Evolutionary conservation across 2,329 filamentous ascomycete genomes (phyloP), one percentile per base, ranked within the genome.

Genomic region (Talaromyces piceae): DNA sequence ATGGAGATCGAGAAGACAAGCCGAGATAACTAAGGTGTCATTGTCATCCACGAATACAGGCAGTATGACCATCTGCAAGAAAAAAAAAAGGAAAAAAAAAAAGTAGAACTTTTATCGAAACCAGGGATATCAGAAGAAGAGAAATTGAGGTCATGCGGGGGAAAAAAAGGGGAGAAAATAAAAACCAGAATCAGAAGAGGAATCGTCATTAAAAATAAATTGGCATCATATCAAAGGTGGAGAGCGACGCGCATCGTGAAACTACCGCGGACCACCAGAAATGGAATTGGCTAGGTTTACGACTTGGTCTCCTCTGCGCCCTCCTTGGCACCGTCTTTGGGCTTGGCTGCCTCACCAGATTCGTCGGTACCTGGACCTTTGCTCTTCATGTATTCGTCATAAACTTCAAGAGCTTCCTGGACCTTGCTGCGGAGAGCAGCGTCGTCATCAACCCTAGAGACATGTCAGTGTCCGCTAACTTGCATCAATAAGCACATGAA

Each of bases 351-450:
- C 54, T 77, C 75, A 48, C 53, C 59, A 54, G 65, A 49, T 51
- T 66, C 57, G 55, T 70, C 70, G 49, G 66, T 68, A 50, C 75
- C 72, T 48, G 63, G 66, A 57, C 69, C 68, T 70, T 93, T 88
- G 67, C 82, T 83, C 84, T 97, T 97, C 76, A 97, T 86, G 73
- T 98, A 98, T 74, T 98, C 93, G 67, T 98, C 90, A 71, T 97
- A 98, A 63, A 98, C 93, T 61, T 82, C 88, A 68, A 98, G 86
- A 60, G 93, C 93, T 78, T 98, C 93, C 55, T 95, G 89, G 54
- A 98, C 93, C 86, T 98, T 98, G 71, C 85, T 82, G 69, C 89
- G 88, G 54, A 98, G 86, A 68, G 91, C 88, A 62, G 77, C 75
- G 45, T 96, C 90, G 66, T 97, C 90, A 68, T 91, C 88, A 60